Evolutionary conservation across 306 rosid species (phyloP).

Genomic region (Sesbania bispinosa): DNA sequence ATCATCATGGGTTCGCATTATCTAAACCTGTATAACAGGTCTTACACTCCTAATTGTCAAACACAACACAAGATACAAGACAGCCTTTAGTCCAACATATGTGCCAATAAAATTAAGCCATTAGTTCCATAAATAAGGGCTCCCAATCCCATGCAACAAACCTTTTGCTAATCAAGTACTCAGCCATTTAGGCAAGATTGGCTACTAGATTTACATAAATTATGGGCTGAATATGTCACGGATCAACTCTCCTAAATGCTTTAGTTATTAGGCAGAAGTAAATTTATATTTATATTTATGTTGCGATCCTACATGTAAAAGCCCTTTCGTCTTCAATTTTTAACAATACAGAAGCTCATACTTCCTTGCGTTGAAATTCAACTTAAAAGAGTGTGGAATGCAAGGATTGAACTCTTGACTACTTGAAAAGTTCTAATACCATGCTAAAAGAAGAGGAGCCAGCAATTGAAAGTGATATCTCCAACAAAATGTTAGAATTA

Average conservation of each 20-base stretch:
- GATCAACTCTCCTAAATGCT: background rate
- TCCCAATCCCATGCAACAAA: too few species aligned
- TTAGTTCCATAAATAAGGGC: too few species aligned
- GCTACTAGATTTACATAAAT: background rate
- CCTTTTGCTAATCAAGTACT: background rate
- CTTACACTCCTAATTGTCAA: too few species aligned
- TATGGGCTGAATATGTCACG: background rate
- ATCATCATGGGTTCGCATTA: too few species aligned
- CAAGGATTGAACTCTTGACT: background rate
- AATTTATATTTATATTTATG: background rate
- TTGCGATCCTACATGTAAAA: background rate
- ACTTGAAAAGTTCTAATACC: background rate
- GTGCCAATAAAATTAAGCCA: too few species aligned
- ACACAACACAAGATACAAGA: too few species aligned
- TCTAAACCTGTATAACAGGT: too few species aligned
- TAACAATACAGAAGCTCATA: background rate
- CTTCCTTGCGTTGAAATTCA: background rate
- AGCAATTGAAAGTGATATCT: slow-evolving; percentile 18
- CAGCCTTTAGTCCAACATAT: too few species aligned
- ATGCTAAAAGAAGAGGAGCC: background rate
- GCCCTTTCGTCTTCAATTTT: background rate
- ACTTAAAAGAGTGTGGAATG: background rate
- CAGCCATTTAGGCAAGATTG: background rate
- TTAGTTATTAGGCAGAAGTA: background rate
- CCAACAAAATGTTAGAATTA: slow-evolving; percentile 27